Conservation (phyloP, 2,329 filamentous ascomycete species). For the Colletotrichum horii region DNA sequence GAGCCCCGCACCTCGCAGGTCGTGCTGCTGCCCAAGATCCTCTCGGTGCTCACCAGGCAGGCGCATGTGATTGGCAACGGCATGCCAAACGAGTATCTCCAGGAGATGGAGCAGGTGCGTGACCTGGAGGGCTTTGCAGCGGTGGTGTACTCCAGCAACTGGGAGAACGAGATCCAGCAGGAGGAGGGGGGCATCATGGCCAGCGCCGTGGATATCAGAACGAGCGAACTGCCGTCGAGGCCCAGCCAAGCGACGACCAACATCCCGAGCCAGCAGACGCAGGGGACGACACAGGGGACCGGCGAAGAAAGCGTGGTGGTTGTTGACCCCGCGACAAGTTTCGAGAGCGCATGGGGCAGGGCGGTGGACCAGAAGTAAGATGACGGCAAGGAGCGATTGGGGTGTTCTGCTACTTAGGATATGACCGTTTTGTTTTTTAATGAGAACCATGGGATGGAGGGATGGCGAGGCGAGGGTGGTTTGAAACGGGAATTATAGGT, state of each 20-base stretch:
- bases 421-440: background rate
- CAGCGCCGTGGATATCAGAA: slow-evolving; percentile 39
- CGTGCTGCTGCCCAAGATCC: slow-evolving; percentile 79
- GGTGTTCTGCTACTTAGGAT: background rate
- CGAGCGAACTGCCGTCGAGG: slow-evolving; percentile 24
- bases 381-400: background rate
- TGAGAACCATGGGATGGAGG: background rate
- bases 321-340: slow-evolving; percentile 53
- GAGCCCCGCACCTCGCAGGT: slow-evolving; percentile 56
- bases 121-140: slow-evolving; percentile 86
- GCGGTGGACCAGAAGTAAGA: slow-evolving; percentile 49
- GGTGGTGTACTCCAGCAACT: slow-evolving; percentile 87
- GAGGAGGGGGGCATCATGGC: slow-evolving; percentile 42
- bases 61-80: slow-evolving; percentile 88
- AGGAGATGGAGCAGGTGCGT: slow-evolving; percentile 76
- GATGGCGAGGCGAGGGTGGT: background rate
- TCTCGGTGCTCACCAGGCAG: slow-evolving; percentile 89
- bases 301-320: slow-evolving; percentile 59
- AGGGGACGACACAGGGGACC: slow-evolving; percentile 26
- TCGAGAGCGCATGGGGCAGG: slow-evolving; percentile 75
- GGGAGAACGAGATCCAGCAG: slow-evolving; percentile 67
- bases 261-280: slow-evolving; percentile 21
- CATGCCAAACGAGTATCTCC: slow-evolving; percentile 72
- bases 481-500: background rate
- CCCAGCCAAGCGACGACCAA: slow-evolving; percentile 18